phyloP scores from a whole-genome alignment of 139 green algal species.

The Micromonas pusilla region DNA sequence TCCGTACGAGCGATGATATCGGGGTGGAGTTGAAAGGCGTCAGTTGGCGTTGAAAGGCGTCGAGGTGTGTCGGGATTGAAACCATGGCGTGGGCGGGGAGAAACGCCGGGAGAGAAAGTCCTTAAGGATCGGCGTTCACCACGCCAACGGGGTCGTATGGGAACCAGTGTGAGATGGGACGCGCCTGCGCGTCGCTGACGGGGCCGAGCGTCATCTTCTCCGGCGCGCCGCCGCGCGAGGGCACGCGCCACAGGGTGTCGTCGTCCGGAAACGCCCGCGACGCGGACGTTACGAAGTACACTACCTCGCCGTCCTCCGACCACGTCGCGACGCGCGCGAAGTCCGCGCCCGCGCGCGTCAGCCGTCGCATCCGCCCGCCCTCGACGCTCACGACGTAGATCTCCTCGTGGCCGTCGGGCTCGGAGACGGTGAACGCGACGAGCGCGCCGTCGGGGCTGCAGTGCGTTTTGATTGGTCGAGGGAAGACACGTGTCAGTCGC shows the following conservation, averaged over 20 bases:
- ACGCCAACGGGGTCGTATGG: too few species aligned
- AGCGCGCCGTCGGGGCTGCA: background rate
- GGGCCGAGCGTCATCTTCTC: background rate
- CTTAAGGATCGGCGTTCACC: too few species aligned
- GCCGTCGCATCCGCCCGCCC: constrained; percentile 10
- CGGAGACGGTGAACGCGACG: constrained; percentile 14
- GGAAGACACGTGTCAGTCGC: background rate
- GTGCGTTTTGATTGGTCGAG: background rate
- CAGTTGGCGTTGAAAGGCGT: too few species aligned
- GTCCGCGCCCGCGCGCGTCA: constrained; percentile 19
- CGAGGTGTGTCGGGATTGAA: too few species aligned
- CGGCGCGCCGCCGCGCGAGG: background rate
- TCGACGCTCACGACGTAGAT: constrained; percentile 17
- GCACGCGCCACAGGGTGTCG: background rate
- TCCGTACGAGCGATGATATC: too few species aligned
- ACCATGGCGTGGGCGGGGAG: too few species aligned
- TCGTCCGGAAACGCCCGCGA: background rate
- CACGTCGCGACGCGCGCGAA: background rate
- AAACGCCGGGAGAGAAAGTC: too few species aligned
- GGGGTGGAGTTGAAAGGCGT: too few species aligned
- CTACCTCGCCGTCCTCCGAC: background rate
- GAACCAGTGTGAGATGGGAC: too few species aligned
- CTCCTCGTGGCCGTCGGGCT: constrained; percentile 21
- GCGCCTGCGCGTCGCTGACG: background rate
- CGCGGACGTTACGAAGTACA: constrained; percentile 7